Base-by-base conservation (phyloP, 768 basidiomycete species). In the Phlebiopsis flavidoalba region DNA sequence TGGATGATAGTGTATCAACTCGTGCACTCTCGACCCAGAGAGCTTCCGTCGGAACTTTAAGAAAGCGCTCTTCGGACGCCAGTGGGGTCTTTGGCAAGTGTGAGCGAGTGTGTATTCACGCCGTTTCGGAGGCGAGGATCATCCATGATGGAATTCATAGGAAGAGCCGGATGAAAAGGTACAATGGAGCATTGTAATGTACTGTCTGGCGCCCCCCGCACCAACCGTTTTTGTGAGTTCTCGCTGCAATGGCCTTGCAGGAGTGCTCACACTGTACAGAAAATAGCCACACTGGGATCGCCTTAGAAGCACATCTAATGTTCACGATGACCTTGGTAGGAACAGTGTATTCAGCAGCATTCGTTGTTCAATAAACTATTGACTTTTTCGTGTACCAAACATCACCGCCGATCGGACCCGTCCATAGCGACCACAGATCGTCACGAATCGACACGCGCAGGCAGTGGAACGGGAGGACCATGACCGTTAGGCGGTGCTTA, bases 171-270 rank as follows among this genome's bases (percentile, higher is more conserved):
- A 43, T 19, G 59, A 57, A 5, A 60, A 36, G 14, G 15, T 14
- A 1, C 45, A 36, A 12, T 17, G 66, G 21, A 36, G 52, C 1
- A 26, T 66, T 2, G 12, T 46, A 17, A 5, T 58, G 5, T 35
- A 53, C 8, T 37, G 46, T 10, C 43, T 64, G 2, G 48, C 22
- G 7, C n/a, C n/a, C n/a, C n/a, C n/a, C 63, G 64, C 1, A 59
- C 50, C 2, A 67, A 67, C 45, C 66, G 64, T 52, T 63, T n/a
- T 67, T 35, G 66, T 66, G 57, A 63, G 66, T 61, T 8, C 14
- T 8, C 10, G 50, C 6, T 31, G 26, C 3, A 31, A 3, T 21
- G 19, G 14, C 31, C 21, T 47, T 19, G 26, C 1, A 5, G 4
- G 31, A 19, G 10, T 15, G 43, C 53, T 17, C 26, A 19, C 22